Percentiles rank a stretch among this genome's conserved stretches.
phyloP scores from a whole-genome alignment of 768 basidiomycete species.

The Lepiota venenata region DNA sequence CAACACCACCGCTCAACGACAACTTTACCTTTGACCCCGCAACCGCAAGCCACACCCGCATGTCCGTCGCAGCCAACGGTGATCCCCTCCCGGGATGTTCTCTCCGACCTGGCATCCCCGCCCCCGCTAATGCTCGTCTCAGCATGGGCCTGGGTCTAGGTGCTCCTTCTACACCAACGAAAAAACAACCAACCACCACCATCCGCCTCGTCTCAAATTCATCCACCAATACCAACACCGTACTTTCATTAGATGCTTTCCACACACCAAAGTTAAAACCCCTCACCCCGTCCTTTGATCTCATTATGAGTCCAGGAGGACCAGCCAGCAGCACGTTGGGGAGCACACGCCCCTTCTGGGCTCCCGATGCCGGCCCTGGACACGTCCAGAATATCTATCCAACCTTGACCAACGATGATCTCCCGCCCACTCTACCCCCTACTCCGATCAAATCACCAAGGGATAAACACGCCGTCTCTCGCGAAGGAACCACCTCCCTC shows the following conservation, averaged over 20 bases:
- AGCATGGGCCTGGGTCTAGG: slow-evolving; percentile 46
- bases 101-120: slow-evolving; percentile 56
- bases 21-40: slow-evolving; percentile 42
- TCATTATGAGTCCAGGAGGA: slow-evolving; percentile 53
- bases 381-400: slow-evolving; percentile 33
- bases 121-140: slow-evolving; percentile 55
- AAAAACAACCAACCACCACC: slow-evolving; percentile 45
- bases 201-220: slow-evolving; percentile 45
- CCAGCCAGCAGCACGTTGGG: slow-evolving; percentile 15
- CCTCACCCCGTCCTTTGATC: slow-evolving; percentile 64
- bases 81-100: slow-evolving; percentile 61
- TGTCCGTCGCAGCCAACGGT: slow-evolving; percentile 25
- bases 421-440: slow-evolving; percentile 18
- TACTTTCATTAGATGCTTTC: slow-evolving; percentile 19
- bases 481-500: slow-evolving; percentile 17
- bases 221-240: slow-evolving; percentile 16
- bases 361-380: slow-evolving; percentile 22
- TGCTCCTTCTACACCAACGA: slow-evolving; percentile 38
- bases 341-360: slow-evolving; percentile 29
- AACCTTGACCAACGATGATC: slow-evolving; percentile 31
- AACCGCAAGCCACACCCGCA: slow-evolving; percentile 17
- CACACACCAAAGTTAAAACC: slow-evolving; percentile 65
- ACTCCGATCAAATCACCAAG: slow-evolving; percentile 4
- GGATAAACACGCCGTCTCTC: not conserved
- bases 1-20: slow-evolving; percentile 40